Conservation (phyloP, 2,329 filamentous ascomycete genomes). For the Botrytis paeoniae region DNA sequence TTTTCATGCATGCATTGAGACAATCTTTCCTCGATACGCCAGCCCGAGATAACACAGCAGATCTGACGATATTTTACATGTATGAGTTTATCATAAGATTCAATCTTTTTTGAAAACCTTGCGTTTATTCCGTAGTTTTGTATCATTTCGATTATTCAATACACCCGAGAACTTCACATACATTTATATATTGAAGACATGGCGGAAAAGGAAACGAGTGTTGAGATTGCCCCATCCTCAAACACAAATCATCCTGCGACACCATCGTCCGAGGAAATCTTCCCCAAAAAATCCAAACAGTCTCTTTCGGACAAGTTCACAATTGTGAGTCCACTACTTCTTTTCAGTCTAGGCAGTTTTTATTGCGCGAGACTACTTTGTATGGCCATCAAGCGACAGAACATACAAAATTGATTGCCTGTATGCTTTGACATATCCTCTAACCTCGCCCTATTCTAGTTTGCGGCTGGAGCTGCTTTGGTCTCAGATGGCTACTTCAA, state of each 20-base stretch:
- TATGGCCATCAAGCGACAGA: neutral
- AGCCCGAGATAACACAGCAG: neutral
- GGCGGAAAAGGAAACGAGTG: neutral
- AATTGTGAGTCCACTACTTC: constrained; percentile 24
- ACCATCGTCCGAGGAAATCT: constrained; percentile 15
- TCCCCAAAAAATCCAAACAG: constrained; percentile 28
- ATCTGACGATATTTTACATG: neutral
- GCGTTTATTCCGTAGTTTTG: neutral
- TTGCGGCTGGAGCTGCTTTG: constrained; percentile 36
- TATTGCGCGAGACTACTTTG: neutral
- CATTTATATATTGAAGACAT: neutral
- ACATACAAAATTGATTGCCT: neutral
- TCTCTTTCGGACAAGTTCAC: constrained; percentile 35
- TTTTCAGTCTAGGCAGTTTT: neutral
- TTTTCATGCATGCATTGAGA: neutral
- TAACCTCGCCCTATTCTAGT: constrained; percentile 21
- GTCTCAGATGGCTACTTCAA: constrained; percentile 41
- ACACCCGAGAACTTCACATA: neutral
- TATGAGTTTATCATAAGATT: neutral
- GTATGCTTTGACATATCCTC: neutral
- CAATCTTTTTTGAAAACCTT: neutral
- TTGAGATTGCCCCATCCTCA: neutral
- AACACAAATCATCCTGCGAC: neutral
- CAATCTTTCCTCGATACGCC: neutral
- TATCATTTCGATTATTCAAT: neutral